Percentiles rank a stretch among this genome's conserved stretches.
Conservation (phyloP, 2,329 filamentous ascomycete genomes). For the Rutstroemia sp. region DNA sequence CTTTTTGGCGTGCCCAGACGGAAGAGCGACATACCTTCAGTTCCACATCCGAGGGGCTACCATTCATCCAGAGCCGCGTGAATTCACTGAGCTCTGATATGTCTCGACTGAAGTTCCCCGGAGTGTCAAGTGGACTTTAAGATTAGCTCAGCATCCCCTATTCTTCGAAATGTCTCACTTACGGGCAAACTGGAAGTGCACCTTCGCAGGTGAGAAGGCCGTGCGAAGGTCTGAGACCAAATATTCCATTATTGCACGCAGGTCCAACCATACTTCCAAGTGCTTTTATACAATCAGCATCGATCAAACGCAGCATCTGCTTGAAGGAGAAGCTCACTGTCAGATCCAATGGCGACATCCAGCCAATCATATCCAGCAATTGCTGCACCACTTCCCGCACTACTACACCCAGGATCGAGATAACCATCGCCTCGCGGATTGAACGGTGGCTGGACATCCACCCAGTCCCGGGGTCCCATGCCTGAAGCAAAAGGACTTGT, state of each 20-base stretch:
- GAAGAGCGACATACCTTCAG: not conserved
- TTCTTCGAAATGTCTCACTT: not conserved
- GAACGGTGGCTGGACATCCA: constrained; percentile 31
- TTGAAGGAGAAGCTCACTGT: constrained; percentile 25
- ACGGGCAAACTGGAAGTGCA: constrained; percentile 12
- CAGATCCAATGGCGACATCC: constrained; percentile 41
- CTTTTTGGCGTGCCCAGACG: not conserved
- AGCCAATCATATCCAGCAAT: constrained; percentile 39
- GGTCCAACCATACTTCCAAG: constrained; percentile 19
- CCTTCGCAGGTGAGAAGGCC: constrained; percentile 9
- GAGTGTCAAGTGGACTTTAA: constrained; percentile 16
- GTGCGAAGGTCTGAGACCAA: constrained; percentile 15
- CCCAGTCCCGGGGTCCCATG: constrained; percentile 34
- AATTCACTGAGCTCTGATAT: constrained; percentile 6
- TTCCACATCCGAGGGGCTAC: not conserved
- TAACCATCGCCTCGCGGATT: constrained; percentile 40
- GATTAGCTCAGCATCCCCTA: not conserved
- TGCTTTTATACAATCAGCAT: not conserved
- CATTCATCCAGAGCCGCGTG: not conserved
- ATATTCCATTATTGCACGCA: constrained; percentile 14
- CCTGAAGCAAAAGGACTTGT: constrained; percentile 37
- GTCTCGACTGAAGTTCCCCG: constrained; percentile 15
- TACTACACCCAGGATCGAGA: constrained; percentile 39
- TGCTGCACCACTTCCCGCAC: constrained; percentile 36
- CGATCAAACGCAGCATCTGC: not conserved